phyloP scores from a whole-genome alignment of 2,329 filamentous ascomycete species.

The Trichoderma polysporum region DNA sequence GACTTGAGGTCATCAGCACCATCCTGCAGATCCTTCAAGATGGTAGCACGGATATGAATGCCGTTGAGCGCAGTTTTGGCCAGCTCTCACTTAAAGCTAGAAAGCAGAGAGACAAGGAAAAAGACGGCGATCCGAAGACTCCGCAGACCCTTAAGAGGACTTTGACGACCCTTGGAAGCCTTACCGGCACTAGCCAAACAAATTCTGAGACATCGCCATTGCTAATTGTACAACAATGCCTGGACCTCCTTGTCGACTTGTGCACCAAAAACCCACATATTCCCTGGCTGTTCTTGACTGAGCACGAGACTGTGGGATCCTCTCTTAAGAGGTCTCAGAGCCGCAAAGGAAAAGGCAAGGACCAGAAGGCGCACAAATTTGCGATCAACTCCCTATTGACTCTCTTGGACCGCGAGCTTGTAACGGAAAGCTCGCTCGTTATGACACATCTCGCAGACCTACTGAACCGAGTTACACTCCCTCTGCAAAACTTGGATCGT shows the following conservation, averaged over 20 bases:
- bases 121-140: slow-evolving; percentile 64
- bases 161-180: slow-evolving; percentile 56
- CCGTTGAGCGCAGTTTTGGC: slow-evolving; percentile 92
- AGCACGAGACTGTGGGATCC: slow-evolving; percentile 75
- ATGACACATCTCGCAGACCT: slow-evolving; percentile 92
- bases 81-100: slow-evolving; percentile 90
- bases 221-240: slow-evolving; percentile 92
- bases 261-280: slow-evolving; percentile 84
- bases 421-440: slow-evolving; percentile 94
- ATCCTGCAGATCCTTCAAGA: slow-evolving; percentile 93
- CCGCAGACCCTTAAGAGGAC: slow-evolving; percentile 78
- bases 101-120: slow-evolving; percentile 67
- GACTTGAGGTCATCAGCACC: slow-evolving; percentile 89
- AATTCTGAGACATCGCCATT: slow-evolving; percentile 90
- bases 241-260: slow-evolving; percentile 80
- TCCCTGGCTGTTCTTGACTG: slow-evolving; percentile 86
- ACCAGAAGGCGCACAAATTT: slow-evolving; percentile 79
- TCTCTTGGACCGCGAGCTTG: slow-evolving; percentile 86
- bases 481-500: slow-evolving; percentile 77
- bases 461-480: slow-evolving; percentile 83
- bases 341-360: slow-evolving; percentile 86
- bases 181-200: slow-evolving; percentile 48
- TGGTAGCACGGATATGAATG: slow-evolving; percentile 87
- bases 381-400: slow-evolving; percentile 88
- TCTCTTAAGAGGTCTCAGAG: slow-evolving; percentile 73